A percentile compares a stretch with the other conserved stretches of the same genome.
These are phyloP conservation scores for Sonneratia alba DNA, from an alignment of 345 rosid genomes.

Conservation along the genomic window DNA sequence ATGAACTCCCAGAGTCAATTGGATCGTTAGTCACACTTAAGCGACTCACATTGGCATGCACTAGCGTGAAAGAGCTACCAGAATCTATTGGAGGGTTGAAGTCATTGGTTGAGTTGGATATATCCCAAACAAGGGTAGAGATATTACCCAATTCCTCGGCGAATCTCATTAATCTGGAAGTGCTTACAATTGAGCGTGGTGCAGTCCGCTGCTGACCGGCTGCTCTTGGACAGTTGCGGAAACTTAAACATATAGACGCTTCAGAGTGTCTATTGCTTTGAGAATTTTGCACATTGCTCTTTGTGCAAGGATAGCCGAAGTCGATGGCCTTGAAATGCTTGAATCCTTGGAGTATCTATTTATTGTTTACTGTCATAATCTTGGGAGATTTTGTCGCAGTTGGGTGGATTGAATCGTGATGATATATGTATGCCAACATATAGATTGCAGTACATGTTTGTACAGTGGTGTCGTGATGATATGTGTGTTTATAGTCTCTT, in stretches of 20 bases:
- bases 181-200: neutral
- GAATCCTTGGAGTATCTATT: neutral
- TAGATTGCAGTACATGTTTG: too few relatives aligned
- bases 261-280: neutral
- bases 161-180: neutral
- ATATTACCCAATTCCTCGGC: neutral
- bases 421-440: too few relatives aligned
- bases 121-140: neutral
- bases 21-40: neutral
- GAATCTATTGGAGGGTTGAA: neutral
- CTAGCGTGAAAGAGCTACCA: neutral
- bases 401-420: neutral
- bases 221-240: neutral
- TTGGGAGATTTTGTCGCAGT: neutral
- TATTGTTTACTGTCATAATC: neutral
- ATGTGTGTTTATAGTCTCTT: too few relatives aligned
- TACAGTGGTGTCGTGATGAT: too few relatives aligned
- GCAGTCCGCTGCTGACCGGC: neutral
- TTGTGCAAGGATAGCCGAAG: neutral
- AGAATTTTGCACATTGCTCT: neutral
- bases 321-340: neutral
- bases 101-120: neutral
- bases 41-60: neutral
- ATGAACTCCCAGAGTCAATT: constrained; percentile 1
- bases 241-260: neutral